Percentiles rank a stretch among this genome's conserved stretches.
These are phyloP conservation scores for Trypanosoma theileri DNA, from an alignment of 208 protist genomes.

Conservation along the genomic window DNA sequence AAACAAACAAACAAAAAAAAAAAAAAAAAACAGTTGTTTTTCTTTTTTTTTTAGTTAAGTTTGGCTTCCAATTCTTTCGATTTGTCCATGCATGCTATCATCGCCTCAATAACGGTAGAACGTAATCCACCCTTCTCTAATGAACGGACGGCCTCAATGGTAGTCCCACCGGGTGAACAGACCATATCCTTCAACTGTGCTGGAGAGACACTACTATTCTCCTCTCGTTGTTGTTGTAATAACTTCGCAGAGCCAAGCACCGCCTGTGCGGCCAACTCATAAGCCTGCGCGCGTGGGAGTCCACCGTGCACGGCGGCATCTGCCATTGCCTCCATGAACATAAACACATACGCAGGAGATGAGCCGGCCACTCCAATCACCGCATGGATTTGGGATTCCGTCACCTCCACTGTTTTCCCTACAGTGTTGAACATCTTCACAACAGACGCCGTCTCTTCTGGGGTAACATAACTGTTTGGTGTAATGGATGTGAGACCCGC, in stretches of 20 bases:
- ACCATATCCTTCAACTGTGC: conserved; percentile 92
- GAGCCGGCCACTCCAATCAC: conserved; percentile 95
- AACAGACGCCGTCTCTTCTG: conserved; percentile 43
- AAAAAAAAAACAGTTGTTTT: conserved; percentile 3
- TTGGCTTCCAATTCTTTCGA: conserved; percentile 79
- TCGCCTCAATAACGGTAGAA: conserved; percentile 91
- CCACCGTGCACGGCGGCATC: conserved; percentile 94
- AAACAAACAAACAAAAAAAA: conserved; percentile 23
- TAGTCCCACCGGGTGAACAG: conserved; percentile 94
- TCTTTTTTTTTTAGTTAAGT: conserved; percentile 19
- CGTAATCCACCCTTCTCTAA: conserved; percentile 92
- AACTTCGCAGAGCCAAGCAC: conserved; percentile 93
- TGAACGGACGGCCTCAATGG: conserved; percentile 92
- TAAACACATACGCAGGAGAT: conserved; percentile 95
- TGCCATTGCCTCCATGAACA: conserved; percentile 96
- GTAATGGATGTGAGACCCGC: conserved; percentile 71
- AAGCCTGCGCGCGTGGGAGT: conserved; percentile 79
- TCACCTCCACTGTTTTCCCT: conserved; percentile 63
- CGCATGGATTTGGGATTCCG: conserved; percentile 84
- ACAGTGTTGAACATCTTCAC: conserved; percentile 67
- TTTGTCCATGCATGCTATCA: conserved; percentile 87
- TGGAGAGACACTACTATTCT: conserved; percentile 22
- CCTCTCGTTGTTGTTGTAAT: conserved; percentile 69
- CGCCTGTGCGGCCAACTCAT: conserved; percentile 91
- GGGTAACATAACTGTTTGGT: conserved; percentile 38